Conservation (phyloP, 768 basidiomycete species). For the Pleurotus sapidus region DNA sequence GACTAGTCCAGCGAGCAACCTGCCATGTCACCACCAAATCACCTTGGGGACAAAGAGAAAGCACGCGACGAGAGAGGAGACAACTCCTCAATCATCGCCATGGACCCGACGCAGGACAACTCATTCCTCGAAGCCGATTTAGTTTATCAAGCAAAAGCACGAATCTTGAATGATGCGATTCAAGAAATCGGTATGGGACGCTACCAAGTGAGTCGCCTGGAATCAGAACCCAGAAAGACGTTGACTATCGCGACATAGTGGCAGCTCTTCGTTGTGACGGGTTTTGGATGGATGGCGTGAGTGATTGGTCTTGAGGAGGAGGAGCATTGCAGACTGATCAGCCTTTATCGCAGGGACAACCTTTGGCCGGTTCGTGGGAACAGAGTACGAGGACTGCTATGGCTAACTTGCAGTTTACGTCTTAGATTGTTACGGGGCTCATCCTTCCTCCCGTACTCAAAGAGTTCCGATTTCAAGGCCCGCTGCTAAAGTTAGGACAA, state of each 20-base stretch:
- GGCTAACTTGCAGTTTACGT: not conserved
- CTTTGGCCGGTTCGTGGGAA: conserved; percentile 61
- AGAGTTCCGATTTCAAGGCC: conserved; percentile 62
- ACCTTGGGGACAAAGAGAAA: not conserved
- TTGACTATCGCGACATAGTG: conserved; percentile 35
- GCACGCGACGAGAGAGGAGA: not conserved
- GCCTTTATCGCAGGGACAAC: conserved; percentile 46
- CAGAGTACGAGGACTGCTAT: not conserved
- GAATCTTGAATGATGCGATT: conserved; percentile 55
- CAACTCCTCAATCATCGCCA: not conserved
- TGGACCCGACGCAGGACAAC: not conserved
- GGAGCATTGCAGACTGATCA: too few relatives aligned
- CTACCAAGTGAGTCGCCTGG: conserved; percentile 46
- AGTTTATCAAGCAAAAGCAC: conserved; percentile 56
- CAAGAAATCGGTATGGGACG: conserved; percentile 72
- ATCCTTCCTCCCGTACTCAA: conserved; percentile 61
- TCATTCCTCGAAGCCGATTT: conserved; percentile 34
- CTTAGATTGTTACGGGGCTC: conserved; percentile 60
- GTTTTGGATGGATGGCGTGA: conserved; percentile 77
- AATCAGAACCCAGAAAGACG: not conserved
- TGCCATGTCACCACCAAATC: not conserved
- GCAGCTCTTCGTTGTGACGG: conserved; percentile 61
- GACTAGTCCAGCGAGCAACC: not conserved
- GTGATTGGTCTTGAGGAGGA: conserved; percentile 18
- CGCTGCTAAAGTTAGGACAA: conserved; percentile 66